Base-by-base conservation (phyloP, 139 green algal genomes). In the Tetradesmus obliquus region DNA sequence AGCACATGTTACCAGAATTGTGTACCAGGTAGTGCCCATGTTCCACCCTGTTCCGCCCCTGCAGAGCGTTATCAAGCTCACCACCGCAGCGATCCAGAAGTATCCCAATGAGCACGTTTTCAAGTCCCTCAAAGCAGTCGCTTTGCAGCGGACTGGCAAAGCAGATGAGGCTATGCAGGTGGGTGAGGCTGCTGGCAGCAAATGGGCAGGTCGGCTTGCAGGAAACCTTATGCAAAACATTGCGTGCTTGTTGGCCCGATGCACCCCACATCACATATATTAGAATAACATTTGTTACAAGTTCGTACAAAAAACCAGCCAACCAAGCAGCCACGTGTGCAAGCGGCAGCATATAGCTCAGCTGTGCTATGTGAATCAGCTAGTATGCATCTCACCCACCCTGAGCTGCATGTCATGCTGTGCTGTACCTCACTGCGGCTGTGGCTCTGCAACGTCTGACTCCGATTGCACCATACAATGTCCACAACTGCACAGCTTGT, bases 1-100 rank as follows among this genome's bases (percentile, higher is more conserved):
- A 45, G 84, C 32, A 32, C 5, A 5, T 57, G 24, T 45, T n/a
- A 88, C 8, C 83, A 58, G 66, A 0, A 45, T 19, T 89, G n/a
- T 45, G 32, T 45, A 45, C 32, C 32, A 13, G 13, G 17, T 32
- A 86, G 20, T 5, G n/a, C 17, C 20, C 24, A 20, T 88, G 24
- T 45, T n/a, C 8, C 10, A 62, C 51, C 32, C 17, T 69, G 32
- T 55, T 8, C 32, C 62, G 24, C 10, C 13, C 45, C 10, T 32
- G 45, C 95, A 98, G 97, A 89, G 55, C 9, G 97, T 94, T 0
- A 74, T 97, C 3, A 98, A 98, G 93, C 93, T 97, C 19, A 93
- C 81, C 1, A 94, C 95, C 10, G 91, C 93, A 2, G 94, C 92
- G 1, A 69, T 98, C 19, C 93, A 95, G 54, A 98, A 98, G 93